Percentiles rank a stretch among this genome's conserved stretches.
phyloP scores from a whole-genome alignment of 495 filamentous ascomycete species.

The Neurospora hispaniola region DNA sequence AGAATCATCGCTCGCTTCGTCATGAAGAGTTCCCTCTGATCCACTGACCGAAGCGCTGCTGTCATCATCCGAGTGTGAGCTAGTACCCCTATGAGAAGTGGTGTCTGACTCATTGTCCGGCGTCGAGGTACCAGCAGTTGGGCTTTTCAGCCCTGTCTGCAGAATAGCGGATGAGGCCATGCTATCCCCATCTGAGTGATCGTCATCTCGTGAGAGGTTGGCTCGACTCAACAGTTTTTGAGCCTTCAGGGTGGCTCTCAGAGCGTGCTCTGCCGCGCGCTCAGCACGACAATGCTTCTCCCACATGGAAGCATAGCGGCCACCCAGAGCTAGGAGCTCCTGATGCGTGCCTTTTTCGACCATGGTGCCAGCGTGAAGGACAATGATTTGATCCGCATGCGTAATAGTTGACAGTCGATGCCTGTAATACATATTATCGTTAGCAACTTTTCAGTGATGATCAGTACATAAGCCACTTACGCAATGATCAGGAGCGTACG shows the following conservation, averaged over 20 bases:
- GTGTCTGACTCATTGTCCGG: constrained; percentile 4
- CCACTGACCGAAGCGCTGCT: constrained; percentile 9
- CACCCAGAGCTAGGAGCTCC: constrained; percentile 65
- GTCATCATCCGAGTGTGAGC: constrained; percentile 10
- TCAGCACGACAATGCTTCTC: constrained; percentile 87
- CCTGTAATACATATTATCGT: constrained; percentile 16
- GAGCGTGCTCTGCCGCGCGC: constrained; percentile 65
- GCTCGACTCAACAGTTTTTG: constrained; percentile 41
- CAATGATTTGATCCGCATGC: constrained; percentile 86
- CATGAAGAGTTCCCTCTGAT: constrained; percentile 20
- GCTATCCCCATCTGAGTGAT: constrained; percentile 21
- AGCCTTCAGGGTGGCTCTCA: constrained; percentile 44
- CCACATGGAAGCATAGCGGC: constrained; percentile 90
- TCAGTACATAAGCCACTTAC: constrained; percentile 27
- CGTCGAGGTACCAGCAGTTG: constrained; percentile 1
- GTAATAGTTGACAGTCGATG: constrained; percentile 94
- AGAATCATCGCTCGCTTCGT: constrained; percentile 10
- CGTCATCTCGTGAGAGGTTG: constrained; percentile 23
- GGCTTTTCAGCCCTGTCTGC: constrained; percentile 13
- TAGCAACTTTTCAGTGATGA: not conserved
- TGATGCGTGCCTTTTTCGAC: constrained; percentile 80
- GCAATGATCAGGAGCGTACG: constrained; percentile 66
- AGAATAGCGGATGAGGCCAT: constrained; percentile 23
- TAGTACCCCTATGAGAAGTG: constrained; percentile 6
- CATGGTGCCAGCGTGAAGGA: constrained; percentile 77